Base-by-base conservation (phyloP, 257 asterid species). In the Scutellaria baicalensis region DNA sequence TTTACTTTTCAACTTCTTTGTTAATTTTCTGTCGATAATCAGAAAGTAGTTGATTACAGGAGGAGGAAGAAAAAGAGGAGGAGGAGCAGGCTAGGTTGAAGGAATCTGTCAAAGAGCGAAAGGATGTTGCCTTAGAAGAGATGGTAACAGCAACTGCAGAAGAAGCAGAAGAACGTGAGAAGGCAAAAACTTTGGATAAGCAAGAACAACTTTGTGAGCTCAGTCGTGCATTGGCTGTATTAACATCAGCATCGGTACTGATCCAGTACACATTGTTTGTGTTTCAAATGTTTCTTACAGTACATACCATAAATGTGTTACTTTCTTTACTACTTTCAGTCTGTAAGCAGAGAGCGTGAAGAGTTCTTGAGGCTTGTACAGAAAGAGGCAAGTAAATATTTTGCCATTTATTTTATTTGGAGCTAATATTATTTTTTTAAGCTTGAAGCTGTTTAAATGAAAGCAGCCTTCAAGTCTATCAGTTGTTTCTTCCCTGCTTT, bases 321-420 rank as follows among this genome's bases (percentile, higher is more conserved):
- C 55, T 63, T 59, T 50, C 75, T 75, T 80, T 75, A 52, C 66
- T 77, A 63, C 54, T 86, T 88, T 66, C 88, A 93, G 98, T 89
- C 98, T 33, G 98, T 93, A 79, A 91, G 90, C 84, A 85, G 87
- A 89, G 98, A 93, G 84, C 97, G 98, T 17, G 94, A 93, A 76
- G 98, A 93, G 84, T 93, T 93, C 85, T 74, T 93, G 79, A 77
- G 89, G 63, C 98, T 93, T 80, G 97, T 93, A 77, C 88, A 86
- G 78, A 91, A 89, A 84, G 98, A 93, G 98, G 98, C 91, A 89
- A 55, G 39, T 51, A 8, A 31, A 40, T 12, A 56, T 75, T 74
- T 78, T 27, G 73, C 69, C 40, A 8, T 18, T 69, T 16, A 49
- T 49, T n/a, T 69, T 50, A n/a, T 44, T 43, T 70, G 43, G 18